Conservation (phyloP, 805 yeast genomes). For the Ogataea polymorpha region DNA sequence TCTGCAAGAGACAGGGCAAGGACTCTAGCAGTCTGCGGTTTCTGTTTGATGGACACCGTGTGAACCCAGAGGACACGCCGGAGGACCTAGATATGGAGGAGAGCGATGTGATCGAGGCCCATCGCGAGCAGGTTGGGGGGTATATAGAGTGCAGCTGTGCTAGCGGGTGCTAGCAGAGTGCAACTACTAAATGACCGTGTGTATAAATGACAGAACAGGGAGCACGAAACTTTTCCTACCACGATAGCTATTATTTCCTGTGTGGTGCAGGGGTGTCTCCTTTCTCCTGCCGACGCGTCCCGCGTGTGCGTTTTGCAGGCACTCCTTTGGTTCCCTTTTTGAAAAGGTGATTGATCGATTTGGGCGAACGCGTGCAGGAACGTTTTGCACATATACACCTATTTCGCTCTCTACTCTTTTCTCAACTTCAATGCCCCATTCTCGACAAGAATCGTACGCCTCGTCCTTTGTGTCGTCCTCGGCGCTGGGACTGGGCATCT, state of each 20-base stretch:
- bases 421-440: conserved; percentile 33
- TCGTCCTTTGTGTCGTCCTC: conserved; percentile 50
- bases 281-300: conserved; percentile 11
- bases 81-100: conserved; percentile 91
- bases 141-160: conserved; percentile 8
- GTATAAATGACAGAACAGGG: conserved; percentile 1
- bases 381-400: not conserved
- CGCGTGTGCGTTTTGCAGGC: conserved; percentile 1
- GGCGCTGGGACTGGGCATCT: conserved; percentile 34
- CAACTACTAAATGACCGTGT: not conserved
- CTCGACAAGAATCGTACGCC: conserved; percentile 60
- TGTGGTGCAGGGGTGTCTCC: conserved; percentile 4
- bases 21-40: conserved; percentile 79
- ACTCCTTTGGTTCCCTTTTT: conserved; percentile 9
- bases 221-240: no score
- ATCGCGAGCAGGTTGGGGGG: conserved; percentile 88
- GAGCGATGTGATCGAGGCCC: conserved; percentile 95
- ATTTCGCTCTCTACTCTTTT: conserved; percentile 3
- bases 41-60: conserved; percentile 89
- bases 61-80: conserved; percentile 86
- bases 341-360: conserved; percentile 8
- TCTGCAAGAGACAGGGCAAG: conserved; percentile 97
- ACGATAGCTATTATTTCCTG: no score
- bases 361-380: conserved; percentile 9
- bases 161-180: not conserved